Evolutionary conservation across 352 stramenopile species (phyloP), one percentile per base, ranked within the genome.

Genomic region (Phytopythium aichiense): DNA sequence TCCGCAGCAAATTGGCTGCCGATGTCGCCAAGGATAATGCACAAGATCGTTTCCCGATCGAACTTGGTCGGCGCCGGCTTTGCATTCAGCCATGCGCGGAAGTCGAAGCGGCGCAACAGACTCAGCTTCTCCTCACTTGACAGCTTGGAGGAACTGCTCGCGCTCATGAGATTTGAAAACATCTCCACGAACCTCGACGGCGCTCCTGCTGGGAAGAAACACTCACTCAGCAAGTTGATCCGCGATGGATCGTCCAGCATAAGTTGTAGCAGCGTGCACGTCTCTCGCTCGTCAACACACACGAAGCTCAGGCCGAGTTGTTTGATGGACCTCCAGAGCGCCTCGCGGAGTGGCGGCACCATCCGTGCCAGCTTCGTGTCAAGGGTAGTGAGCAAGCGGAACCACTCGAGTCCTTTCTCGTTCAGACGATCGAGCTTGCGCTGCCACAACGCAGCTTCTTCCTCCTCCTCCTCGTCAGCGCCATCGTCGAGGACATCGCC

Each of bases 81-180:
- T 0, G 75, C 77, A 48, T 74, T 71, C n/a, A 95, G 62, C 87
- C 87, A 95, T 45, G 65, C 61, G 15, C 75, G 71, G 46, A 95
- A 87, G 62, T 95, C 87, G 58, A 95, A 95, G 4, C 87, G 76
- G 2, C 73, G 71, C 0, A 95, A 65, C 45, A 95, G 50, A 33
- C 80, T 68, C 23, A 94, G 58, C 59, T 92, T 92, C 31, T 94
- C 78, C 60, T 91, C 79, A 35, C 58, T 82, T 0, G 84, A 85
- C 0, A 95, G 66, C 57, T 89, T 88, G 0, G 81, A 75, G 0
- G 84, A 83, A 25, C 74, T 74, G 37, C 77, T 92, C 8, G 77
- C 62, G 67, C 81, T 93, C 85, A 94, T 91, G 18, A 95, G 60
- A 60, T 82, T 95, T 0, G 85, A 88, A 64, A 95, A 95, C 81